A percentile compares a stretch with the other conserved stretches of the same genome.
Conservation (phyloP, 768 basidiomycete genomes). For the Russula ochroleuca region DNA sequence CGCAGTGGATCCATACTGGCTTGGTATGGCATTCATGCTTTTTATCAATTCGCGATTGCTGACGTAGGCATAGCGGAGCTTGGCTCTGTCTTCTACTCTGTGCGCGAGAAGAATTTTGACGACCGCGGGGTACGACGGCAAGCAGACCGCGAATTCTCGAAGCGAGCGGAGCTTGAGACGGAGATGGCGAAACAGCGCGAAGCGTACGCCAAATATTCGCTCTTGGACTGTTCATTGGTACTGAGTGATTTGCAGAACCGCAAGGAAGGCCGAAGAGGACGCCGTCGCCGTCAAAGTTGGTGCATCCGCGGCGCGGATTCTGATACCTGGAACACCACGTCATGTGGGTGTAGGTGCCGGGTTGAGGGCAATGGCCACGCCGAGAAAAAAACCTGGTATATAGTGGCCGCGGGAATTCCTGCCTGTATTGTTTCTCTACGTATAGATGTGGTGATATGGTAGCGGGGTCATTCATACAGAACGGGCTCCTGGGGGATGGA, state of each 20-base stretch:
- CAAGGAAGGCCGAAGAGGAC: constrained; percentile 59
- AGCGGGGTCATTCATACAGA: neutral
- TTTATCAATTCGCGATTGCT: constrained; percentile 8
- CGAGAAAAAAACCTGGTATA: constrained; percentile 67
- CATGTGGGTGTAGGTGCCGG: constrained; percentile 65
- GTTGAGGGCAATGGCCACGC: constrained; percentile 65
- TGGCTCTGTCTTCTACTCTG: constrained; percentile 95
- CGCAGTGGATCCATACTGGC: constrained; percentile 94
- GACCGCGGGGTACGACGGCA: constrained; percentile 71
- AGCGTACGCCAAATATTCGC: constrained; percentile 42
- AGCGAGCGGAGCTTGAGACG: constrained; percentile 84
- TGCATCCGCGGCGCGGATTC: constrained; percentile 57
- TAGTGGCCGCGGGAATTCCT: constrained; percentile 30
- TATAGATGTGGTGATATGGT: constrained; percentile 3
- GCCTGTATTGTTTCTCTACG: constrained; percentile 3
- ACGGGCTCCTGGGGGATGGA: neutral
- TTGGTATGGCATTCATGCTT: constrained; percentile 48
- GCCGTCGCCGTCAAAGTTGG: constrained; percentile 52
- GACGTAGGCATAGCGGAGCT: constrained; percentile 63
- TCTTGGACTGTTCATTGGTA: neutral
- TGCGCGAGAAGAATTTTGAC: constrained; percentile 97
- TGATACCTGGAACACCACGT: constrained; percentile 77
- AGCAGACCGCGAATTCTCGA: constrained; percentile 88
- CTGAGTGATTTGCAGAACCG: constrained; percentile 41
- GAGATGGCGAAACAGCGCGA: constrained; percentile 84